These are phyloP conservation scores for Ceratorhiza oryzae-sativae DNA, from an alignment of 1,284 basidiomycete genomes.

Conservation along the genomic window DNA sequence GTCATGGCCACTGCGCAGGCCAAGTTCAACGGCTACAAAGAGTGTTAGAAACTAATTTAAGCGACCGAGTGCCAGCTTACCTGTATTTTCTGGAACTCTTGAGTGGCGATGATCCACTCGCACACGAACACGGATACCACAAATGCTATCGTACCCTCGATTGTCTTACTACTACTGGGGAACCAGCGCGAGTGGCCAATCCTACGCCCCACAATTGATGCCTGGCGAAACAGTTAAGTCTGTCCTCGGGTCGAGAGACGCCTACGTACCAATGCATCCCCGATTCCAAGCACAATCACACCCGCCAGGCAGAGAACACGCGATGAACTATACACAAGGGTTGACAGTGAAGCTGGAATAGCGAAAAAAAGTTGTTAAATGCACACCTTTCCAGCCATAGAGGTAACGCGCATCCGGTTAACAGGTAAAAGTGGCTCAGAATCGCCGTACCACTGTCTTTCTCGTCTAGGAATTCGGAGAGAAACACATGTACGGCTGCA, in stretches of 20 bases:
- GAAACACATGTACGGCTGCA: slow-evolving; percentile 92
- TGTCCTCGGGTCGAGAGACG: not conserved
- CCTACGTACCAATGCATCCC: slow-evolving; percentile 85
- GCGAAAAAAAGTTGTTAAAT: slow-evolving; percentile 52
- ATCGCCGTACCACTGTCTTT: slow-evolving; percentile 97
- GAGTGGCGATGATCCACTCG: slow-evolving; percentile 64
- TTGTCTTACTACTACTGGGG: slow-evolving; percentile 80
- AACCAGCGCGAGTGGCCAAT: slow-evolving; percentile 86
- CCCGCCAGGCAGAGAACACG: slow-evolving; percentile 86
- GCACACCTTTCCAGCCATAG: slow-evolving; percentile 91
- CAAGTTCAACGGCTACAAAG: slow-evolving; percentile 25
- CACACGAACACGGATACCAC: slow-evolving; percentile 71
- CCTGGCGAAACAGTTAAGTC: slow-evolving; percentile 55
- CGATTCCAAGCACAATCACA: slow-evolving; percentile 87
- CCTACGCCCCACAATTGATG: slow-evolving; percentile 89
- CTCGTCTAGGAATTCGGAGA: slow-evolving; percentile 96
- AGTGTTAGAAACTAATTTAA: too few relatives aligned
- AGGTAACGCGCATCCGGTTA: slow-evolving; percentile 92
- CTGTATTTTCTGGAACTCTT: slow-evolving; percentile 62
- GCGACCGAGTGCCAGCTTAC: slow-evolving; percentile 37
- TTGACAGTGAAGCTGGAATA: not conserved
- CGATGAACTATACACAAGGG: slow-evolving; percentile 56
- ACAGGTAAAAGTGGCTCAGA: slow-evolving; percentile 94
- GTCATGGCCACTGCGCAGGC: slow-evolving; percentile 63
- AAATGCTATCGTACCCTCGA: slow-evolving; percentile 91